Evolutionary conservation across 2,329 filamentous ascomycete species (phyloP).

Genomic region (Phyllosticta capitalensis): DNA sequence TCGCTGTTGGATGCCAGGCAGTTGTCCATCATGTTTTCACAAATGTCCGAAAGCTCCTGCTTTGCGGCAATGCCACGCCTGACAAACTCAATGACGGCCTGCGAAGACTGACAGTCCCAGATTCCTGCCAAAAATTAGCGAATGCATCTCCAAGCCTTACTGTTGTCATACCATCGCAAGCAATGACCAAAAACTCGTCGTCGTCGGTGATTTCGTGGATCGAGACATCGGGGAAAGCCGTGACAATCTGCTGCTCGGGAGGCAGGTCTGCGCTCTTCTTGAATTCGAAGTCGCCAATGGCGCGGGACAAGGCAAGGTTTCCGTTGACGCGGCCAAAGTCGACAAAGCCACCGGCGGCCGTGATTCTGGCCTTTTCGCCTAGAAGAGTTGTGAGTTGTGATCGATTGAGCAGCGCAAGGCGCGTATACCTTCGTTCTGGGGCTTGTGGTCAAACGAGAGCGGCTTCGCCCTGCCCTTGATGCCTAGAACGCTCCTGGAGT

Average conservation of each 20-base stretch:
- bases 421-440: conserved; percentile 79
- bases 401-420: conserved; percentile 13
- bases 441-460: conserved; percentile 98
- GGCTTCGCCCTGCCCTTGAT: conserved; percentile 97
- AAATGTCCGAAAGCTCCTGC: conserved; percentile 89
- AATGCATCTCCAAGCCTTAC: background rate
- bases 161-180: conserved; percentile 31
- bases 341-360: conserved; percentile 90
- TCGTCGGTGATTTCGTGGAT: conserved; percentile 84
- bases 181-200: conserved; percentile 65
- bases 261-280: conserved; percentile 97
- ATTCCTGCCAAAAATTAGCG: conserved; percentile 55
- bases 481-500: conserved; percentile 88
- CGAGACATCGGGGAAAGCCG: conserved; percentile 89
- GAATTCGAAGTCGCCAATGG: conserved; percentile 98
- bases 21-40: conserved; percentile 99
- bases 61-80: conserved; percentile 92
- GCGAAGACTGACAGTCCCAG: conserved; percentile 98
- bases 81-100: conserved; percentile 94
- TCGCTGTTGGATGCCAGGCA: conserved; percentile 96
- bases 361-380: conserved; percentile 95
- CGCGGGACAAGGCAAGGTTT: conserved; percentile 90
- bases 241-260: conserved; percentile 98
- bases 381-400: conserved; percentile 15
- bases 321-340: conserved; percentile 98